phyloP scores from a whole-genome alignment of 768 basidiomycete species.

The Amanita molliuscula region DNA sequence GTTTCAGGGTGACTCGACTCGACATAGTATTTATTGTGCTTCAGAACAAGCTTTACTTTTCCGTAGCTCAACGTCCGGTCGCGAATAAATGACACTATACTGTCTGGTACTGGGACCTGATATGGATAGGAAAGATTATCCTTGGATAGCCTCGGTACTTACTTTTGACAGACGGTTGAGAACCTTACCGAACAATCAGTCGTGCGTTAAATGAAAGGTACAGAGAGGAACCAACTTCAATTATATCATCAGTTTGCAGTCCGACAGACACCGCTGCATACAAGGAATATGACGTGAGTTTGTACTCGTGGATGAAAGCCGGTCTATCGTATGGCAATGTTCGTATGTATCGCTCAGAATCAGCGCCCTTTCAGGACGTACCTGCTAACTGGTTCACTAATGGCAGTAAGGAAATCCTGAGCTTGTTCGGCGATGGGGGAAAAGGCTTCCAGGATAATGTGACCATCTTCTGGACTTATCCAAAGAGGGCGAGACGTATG shows the following conservation, averaged over 20 bases:
- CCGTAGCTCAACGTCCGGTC: slow-evolving; percentile 94
- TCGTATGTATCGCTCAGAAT: slow-evolving; percentile 19
- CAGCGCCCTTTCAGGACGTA: slow-evolving; percentile 32
- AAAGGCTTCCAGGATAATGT: slow-evolving; percentile 96
- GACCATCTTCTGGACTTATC: slow-evolving; percentile 88
- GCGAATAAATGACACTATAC: slow-evolving; percentile 78
- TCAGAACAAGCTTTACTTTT: slow-evolving; percentile 95
- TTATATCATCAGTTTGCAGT: slow-evolving; percentile 94
- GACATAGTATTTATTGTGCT: slow-evolving; percentile 96
- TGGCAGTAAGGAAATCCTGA: slow-evolving; percentile 96
- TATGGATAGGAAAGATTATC: slow-evolving; percentile 1
- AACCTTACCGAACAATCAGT: slow-evolving; percentile 40
- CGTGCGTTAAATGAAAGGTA: slow-evolving; percentile 10
- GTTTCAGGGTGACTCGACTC: slow-evolving; percentile 95
- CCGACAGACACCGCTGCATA: slow-evolving; percentile 99
- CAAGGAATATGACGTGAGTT: slow-evolving; percentile 93
- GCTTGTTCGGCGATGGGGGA: slow-evolving; percentile 97
- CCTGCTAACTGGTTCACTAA: slow-evolving; percentile 98
- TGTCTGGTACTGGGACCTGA: slow-evolving; percentile 87
- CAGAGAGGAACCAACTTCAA: slow-evolving; percentile 63
- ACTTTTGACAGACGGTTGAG: slow-evolving; percentile 77
- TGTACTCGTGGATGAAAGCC: slow-evolving; percentile 97
- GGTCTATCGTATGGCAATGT: slow-evolving; percentile 44
- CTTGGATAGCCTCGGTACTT: slow-evolving; percentile 9
- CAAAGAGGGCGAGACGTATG: slow-evolving; percentile 89